Evolutionary conservation across 352 stramenopile genomes (phyloP), one percentile per base, ranked within the genome.

Genomic region (Phytophthora sansomeana): DNA sequence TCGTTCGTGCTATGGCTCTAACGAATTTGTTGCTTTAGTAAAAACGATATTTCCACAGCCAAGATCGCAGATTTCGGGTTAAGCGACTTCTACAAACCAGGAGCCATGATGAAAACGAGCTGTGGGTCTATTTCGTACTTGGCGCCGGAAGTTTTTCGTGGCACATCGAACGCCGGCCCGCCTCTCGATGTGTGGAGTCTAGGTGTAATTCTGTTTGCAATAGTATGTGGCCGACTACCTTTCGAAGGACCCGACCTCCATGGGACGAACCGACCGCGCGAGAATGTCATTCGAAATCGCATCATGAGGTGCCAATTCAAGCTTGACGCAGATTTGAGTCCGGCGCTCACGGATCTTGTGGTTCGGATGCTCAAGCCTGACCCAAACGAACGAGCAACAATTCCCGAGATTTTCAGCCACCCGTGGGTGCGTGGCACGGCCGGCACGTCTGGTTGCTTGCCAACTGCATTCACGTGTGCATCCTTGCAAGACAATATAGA

Each of bases 141-240:
- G 26, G 88, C 89, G 0, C 89, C 89, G 3, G 89, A 97, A 63
- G 86, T 95, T n/a, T 96, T 93, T 67, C 78, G 79, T 51, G 85
- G 83, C n/a, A 92, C 84, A 48, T 92, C 83, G 5, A 93, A 92
- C 49, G 85, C 83, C 13, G 87, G 88, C 0, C 90, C 90, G 7
- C 92, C 92, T 24, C 79, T 98, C 17, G 92, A 97, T 74, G 84
- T 97, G 13, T 98, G 92, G 92, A 95, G 87, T 77, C 68, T 96
- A 36, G 90, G 90, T 50, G 83, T 97, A 19, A 96, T 97, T 55
- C 59, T 96, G 17, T 97, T 95, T 67, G 87, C 87, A 11, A 83
- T 95, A 42, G 73, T 97, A 29, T 96, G 86, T 64, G 87, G 89
- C 26, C 74, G 88, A 36, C 50, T 96, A 8, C 89, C 89, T 1